Evolutionary conservation across 176 grass and related monocot genomes (phyloP).

Genomic region (Phyllostachys edulis): DNA sequence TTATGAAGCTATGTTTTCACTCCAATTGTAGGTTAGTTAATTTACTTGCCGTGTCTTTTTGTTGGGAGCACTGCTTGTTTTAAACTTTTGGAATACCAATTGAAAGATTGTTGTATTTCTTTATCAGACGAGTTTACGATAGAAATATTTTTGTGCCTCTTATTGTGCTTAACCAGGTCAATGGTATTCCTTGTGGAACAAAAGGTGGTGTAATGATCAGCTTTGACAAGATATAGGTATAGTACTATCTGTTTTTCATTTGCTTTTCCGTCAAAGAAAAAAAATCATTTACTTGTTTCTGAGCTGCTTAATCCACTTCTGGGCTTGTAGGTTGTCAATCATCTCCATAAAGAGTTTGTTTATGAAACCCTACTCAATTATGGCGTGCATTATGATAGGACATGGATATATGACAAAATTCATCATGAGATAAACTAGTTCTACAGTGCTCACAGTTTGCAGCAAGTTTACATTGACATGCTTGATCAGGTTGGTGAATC

Average conservation of each 20-base stretch:
- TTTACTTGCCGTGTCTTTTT: not conserved
- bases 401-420: too few relatives aligned
- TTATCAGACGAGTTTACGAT: slow-evolving; percentile 5
- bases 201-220: slow-evolving; percentile 99
- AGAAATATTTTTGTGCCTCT: slow-evolving; percentile 15
- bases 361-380: too few relatives aligned
- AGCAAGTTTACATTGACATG: slow-evolving; percentile 99
- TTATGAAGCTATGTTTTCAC: not conserved
- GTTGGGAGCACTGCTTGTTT: slow-evolving; percentile 7
- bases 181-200: slow-evolving; percentile 96
- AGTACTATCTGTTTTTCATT: slow-evolving; percentile 10
- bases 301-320: not conserved
- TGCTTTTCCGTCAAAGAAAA: not conserved
- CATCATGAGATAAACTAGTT: too few relatives aligned
- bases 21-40: slow-evolving; percentile 8
- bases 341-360: too few relatives aligned
- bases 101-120: not conserved
- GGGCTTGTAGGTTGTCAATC: slow-evolving; percentile 77
- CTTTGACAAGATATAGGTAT: slow-evolving; percentile 99
- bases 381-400: too few relatives aligned
- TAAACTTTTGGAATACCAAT: not conserved
- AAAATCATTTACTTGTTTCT: slow-evolving; percentile 17
- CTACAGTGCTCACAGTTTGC: too few relatives aligned
- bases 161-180: slow-evolving; percentile 59
- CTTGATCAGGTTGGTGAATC: slow-evolving; percentile 83